These are phyloP conservation scores for Obba rivulosa DNA, from an alignment of 768 basidiomycete species.

Conservation along the genomic window DNA sequence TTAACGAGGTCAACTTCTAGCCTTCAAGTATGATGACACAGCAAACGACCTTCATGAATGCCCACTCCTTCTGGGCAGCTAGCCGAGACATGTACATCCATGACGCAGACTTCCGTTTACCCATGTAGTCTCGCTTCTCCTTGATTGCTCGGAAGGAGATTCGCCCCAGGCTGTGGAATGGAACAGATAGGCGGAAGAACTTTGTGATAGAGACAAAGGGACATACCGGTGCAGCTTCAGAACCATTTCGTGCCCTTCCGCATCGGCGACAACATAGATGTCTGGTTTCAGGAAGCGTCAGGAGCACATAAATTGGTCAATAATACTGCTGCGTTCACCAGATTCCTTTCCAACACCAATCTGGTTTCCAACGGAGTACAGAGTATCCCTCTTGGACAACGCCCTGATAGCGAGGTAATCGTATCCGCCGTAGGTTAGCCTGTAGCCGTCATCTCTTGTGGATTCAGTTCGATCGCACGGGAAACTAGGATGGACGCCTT, in stretches of 20 bases:
- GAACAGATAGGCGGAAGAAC: neutral
- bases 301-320: no score
- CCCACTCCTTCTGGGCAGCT: conserved; percentile 96
- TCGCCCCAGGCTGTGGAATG: conserved; percentile 72
- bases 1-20: no score
- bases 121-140: conserved; percentile 92
- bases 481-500: conserved; percentile 16
- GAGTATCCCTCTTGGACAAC: conserved; percentile 81
- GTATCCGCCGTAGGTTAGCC: conserved; percentile 97
- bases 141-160: conserved; percentile 97
- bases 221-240: conserved; percentile 88
- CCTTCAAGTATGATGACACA: neutral
- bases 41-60: conserved; percentile 87
- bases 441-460: conserved; percentile 85
- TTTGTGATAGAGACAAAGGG: neutral
- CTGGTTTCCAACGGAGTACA: conserved; percentile 93
- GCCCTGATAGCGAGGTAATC: conserved; percentile 94
- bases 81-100: conserved; percentile 99
- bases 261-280: conserved; percentile 86
- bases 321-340: conserved; percentile 40
- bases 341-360: conserved; percentile 99
- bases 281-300: conserved; percentile 40
- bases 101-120: conserved; percentile 90
- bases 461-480: neutral
- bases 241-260: conserved; percentile 80